Base-by-base conservation (phyloP, 106 monocot genomes). In the Triglochin maritima region DNA sequence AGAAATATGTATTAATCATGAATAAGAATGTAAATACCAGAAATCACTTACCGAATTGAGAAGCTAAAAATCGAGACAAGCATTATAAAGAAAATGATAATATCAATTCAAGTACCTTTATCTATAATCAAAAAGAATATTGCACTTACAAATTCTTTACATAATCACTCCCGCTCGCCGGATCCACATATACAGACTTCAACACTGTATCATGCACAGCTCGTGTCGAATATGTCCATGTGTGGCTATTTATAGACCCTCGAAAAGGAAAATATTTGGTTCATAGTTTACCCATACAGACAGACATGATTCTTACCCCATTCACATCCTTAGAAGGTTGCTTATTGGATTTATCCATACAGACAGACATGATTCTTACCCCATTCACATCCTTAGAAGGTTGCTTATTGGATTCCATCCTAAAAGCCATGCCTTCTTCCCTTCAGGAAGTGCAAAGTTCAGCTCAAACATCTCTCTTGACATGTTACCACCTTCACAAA, bases 401-500 rank as follows among this genome's bases (percentile, higher is more conserved):
- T 90, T 90, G 13, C 87, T 81, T 61, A 90, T 86, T 2, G 87
- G 90, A 44, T 83, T 81, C 95, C 90, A 96, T 7, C 81, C 89
- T 7, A 87, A 67, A 46, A 90, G 79, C 94, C 94, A 95, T 15
- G 94, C 83, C 63, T 79, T 90, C 76, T 84, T 96, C 47, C 70
- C 85, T n/a, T 71, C 66, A 6, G 90, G 95, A 56, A 81, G 50
- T 16, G 90, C 73, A 56, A 90, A 87, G 69, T 96, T 96, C 29
- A 96, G 83, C 80, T 90, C 90, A 41, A 96, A 96, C 95, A 96
- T 96, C 72, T 96, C 95, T 65, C 86, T 91, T n/a, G 81, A 73
- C 59, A 82, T 72, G 70, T 84, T 88, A 13, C 87, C 90, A 68
- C 85, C 79, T 41, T 96, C 95, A 62, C 90, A 85, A 64, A 96